These are phyloP conservation scores for Neurospora intermedia DNA, from an alignment of 495 filamentous ascomycete genomes.

Conservation along the genomic window DNA sequence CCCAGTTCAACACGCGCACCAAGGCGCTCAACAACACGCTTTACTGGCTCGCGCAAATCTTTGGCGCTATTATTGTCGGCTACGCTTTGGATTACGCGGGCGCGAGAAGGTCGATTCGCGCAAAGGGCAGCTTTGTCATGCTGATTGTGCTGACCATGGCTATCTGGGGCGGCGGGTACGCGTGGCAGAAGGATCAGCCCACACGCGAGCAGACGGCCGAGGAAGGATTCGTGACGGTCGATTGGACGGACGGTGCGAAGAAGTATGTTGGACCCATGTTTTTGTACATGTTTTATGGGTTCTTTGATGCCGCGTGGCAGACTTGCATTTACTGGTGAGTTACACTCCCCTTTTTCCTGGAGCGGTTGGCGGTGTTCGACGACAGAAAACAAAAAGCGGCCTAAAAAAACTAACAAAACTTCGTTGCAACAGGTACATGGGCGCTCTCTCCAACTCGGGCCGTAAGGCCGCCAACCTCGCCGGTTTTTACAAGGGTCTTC, in stretches of 20 bases:
- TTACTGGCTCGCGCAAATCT: slow-evolving; percentile 83
- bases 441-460: slow-evolving; percentile 79
- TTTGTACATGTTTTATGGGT: slow-evolving; percentile 87
- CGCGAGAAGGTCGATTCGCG: slow-evolving; percentile 60
- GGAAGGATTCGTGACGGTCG: slow-evolving; percentile 31
- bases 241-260: slow-evolving; percentile 51
- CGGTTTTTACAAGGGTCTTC: slow-evolving; percentile 93
- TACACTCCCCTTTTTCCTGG: background rate
- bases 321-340: slow-evolving; percentile 79
- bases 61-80: slow-evolving; percentile 71
- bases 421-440: slow-evolving; percentile 61
- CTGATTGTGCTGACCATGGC: slow-evolving; percentile 67
- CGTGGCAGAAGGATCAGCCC: slow-evolving; percentile 53
- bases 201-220: slow-evolving; percentile 36
- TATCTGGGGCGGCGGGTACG: slow-evolving; percentile 84
- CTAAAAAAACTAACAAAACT: too few relatives aligned
- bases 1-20: slow-evolving; percentile 73
- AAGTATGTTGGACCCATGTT: slow-evolving; percentile 73
- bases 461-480: slow-evolving; percentile 88
- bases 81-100: slow-evolving; percentile 56
- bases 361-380: too few relatives aligned
- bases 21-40: slow-evolving; percentile 72
- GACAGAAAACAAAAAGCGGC: too few relatives aligned
- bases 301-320: slow-evolving; percentile 82
- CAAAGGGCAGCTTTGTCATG: slow-evolving; percentile 54